Percentiles rank a stretch among this genome's conserved stretches.
Evolutionary conservation across 805 yeast genomes (phyloP).

Genomic region (Schizosaccharomyces lindneri): DNA sequence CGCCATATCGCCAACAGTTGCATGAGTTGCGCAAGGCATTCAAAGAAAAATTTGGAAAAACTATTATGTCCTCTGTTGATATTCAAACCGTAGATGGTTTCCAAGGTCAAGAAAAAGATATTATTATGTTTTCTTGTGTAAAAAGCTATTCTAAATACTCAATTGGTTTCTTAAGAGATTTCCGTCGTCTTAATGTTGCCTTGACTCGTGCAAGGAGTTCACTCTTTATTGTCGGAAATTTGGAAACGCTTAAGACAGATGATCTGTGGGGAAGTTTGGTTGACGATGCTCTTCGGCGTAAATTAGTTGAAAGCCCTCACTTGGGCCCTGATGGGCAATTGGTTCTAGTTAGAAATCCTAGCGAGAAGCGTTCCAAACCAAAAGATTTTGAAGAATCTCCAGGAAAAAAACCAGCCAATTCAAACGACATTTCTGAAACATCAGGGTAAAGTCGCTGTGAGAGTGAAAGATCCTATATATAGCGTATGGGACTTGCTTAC

Average conservation of each 20-base stretch:
- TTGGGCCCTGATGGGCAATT: not conserved
- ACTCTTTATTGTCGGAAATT: conserved; percentile 76
- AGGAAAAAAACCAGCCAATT: not conserved
- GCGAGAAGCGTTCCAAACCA: not conserved
- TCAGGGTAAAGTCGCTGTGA: too few relatives aligned
- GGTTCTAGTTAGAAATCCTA: not conserved
- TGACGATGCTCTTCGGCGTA: not conserved
- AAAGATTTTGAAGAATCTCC: not conserved
- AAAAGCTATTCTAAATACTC: conserved; percentile 32
- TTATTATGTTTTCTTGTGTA: conserved; percentile 84
- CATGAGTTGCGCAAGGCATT: conserved; percentile 32
- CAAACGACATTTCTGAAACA: not conserved
- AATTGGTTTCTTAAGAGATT: conserved; percentile 76
- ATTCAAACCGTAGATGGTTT: conserved; percentile 94
- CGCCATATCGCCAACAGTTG: conserved; percentile 86
- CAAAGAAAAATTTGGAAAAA: conserved; percentile 31
- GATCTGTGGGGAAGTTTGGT: not conserved
- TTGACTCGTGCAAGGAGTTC: conserved; percentile 81
- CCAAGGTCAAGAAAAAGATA: conserved; percentile 92
- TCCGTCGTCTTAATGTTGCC: conserved; percentile 92
- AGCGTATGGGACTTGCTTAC: too few relatives aligned
- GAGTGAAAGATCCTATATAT: too few relatives aligned
- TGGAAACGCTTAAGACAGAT: not conserved
- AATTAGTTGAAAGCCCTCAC: not conserved
- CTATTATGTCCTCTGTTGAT: conserved; percentile 42